Evolutionary conservation across 2,329 filamentous ascomycete species (phyloP), one percentile per base, ranked within the genome.

Genomic region (Trichoderma gracile): DNA sequence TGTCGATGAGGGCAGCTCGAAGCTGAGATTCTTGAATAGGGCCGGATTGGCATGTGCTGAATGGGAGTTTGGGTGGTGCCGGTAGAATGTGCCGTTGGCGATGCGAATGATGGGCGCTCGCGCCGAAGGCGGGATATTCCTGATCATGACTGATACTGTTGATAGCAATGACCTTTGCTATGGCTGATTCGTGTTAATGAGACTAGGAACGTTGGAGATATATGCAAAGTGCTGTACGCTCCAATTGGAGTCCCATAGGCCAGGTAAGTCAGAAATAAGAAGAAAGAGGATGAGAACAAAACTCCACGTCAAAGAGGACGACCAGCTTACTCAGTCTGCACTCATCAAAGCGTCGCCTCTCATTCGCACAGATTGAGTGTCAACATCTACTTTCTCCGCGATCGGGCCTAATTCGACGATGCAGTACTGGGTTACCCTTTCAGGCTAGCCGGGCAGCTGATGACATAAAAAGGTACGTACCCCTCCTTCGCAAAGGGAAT

Each of bases 61-160:
- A 19, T 77, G 72, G 30, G 83, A 77, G 56, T 78, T 83, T 14
- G 91, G 91, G 74, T 93, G 89, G 56, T 88, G 84, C 46, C 88
- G 86, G 78, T 94, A 96, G 77, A 97, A 96, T 0, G 91, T 94
- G 75, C 86, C 93, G 78, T 93, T 88, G 71, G 83, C 74, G 72
- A 96, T 93, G 71, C 82, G 82, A 68, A 96, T 84, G 65, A 93
- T 82, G 46, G 90, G 88, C 23, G 79, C 77, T 64, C 77, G 77
- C 66, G 74, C 69, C 19, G 53, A 46, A 10, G 72, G 68, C 17
- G 72, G 68, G n/a, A 76, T 68, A 43, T 76, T 74, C 76, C 80
- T 82, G 67, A 72, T 46, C 66, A 67, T 67, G 23, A 27, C 12
- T 43, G 27, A 9, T 38, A 5, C 12, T 14, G 33, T 14, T 38